phyloP scores from a whole-genome alignment of 306 rosid genomes.

The Dalbergia oliveri region DNA sequence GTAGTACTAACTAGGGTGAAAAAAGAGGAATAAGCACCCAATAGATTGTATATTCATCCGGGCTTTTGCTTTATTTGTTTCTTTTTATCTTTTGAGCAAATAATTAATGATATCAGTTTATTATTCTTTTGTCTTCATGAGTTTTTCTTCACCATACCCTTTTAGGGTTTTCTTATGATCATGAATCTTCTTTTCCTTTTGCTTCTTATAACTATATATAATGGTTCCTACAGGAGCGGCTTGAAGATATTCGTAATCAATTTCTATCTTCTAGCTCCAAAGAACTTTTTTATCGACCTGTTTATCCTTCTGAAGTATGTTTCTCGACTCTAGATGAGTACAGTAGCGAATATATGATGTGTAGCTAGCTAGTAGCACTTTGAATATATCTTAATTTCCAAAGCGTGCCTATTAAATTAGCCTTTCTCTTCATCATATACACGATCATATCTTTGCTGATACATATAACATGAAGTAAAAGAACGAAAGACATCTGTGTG shows the following conservation, averaged over 20 bases:
- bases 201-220: not conserved
- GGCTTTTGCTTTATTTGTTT: constrained; percentile 17
- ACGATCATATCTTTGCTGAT: not conserved
- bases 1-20: constrained; percentile 23
- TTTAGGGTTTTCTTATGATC: constrained; percentile 7
- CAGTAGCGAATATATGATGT: constrained; percentile 1
- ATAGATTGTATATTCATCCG: not conserved
- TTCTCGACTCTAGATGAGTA: not conserved
- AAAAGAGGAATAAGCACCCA: not conserved
- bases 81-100: not conserved
- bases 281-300: not conserved
- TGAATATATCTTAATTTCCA: not conserved
- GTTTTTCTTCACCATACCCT: constrained; percentile 18
- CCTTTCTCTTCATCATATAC: constrained; percentile 8
- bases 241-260: constrained; percentile 14
- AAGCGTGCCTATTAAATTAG: not conserved
- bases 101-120: not conserved
- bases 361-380: not conserved
- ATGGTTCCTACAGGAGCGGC: not conserved
- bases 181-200: constrained; percentile 1
- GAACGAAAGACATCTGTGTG: not conserved
- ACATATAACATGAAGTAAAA: not conserved
- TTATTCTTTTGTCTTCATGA: constrained; percentile 7
- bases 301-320: not conserved
- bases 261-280: not conserved